Conservation (phyloP, 441 rosid species). For the Aquilaria agallochum region DNA sequence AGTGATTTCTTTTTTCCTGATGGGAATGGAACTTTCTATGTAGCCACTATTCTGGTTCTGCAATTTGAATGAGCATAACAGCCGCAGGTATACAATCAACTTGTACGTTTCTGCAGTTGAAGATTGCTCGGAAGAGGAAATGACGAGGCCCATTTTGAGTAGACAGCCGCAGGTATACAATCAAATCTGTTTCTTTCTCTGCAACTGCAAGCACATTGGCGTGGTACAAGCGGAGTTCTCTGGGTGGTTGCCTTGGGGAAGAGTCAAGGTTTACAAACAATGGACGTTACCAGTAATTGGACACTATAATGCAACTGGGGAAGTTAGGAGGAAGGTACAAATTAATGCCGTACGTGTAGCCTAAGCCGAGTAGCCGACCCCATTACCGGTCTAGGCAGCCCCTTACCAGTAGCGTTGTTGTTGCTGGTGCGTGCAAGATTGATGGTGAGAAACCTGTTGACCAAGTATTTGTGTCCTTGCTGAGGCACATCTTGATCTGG, state of each 20-base stretch:
- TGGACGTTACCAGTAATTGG: slow-evolving; percentile 43
- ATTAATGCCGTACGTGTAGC: neutral
- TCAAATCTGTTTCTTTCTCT: neutral
- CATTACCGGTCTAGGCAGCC: slow-evolving; percentile 5
- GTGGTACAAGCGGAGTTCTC: neutral
- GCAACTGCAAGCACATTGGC: neutral
- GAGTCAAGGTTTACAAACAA: slow-evolving; percentile 45
- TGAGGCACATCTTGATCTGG: no score
- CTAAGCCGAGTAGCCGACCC: neutral
- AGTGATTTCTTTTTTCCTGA: no score
- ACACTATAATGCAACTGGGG: slow-evolving; percentile 43
- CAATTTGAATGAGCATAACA: no score
- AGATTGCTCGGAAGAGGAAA: slow-evolving; percentile 53
- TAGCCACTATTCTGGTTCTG: no score
- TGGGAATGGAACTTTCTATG: no score
- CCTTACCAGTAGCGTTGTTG: neutral
- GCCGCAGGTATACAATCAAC: no score
- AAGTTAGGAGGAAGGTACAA: slow-evolving; percentile 25
- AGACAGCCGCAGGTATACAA: slow-evolving; percentile 34
- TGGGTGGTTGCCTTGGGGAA: slow-evolving; percentile 25
- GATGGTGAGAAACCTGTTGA: slow-evolving; percentile 40
- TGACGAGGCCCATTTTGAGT: slow-evolving; percentile 39
- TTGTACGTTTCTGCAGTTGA: slow-evolving; percentile 25
- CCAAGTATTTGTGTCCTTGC: slow-evolving; percentile 23
- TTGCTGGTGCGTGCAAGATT: slow-evolving; percentile 16